Conservation (phyloP, 108 stramenopile genomes). For the Cyclotella atomus region DNA sequence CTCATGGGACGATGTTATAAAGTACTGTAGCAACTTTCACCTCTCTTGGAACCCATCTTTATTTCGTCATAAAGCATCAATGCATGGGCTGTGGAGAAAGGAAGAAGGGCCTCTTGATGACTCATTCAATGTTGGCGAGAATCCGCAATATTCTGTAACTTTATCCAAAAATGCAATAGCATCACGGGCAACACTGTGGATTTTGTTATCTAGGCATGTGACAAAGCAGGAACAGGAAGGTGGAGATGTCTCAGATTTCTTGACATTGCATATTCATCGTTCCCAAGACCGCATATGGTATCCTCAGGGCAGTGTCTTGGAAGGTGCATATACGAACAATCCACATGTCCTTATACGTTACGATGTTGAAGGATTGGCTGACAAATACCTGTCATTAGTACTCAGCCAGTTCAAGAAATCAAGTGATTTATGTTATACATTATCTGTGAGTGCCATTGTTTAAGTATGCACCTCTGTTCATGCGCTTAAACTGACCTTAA, state of each 20-base stretch:
- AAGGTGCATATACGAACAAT: conserved; percentile 78
- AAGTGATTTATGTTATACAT: conserved; percentile 68
- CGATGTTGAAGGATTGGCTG: conserved; percentile 55
- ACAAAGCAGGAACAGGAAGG: conserved; percentile 84
- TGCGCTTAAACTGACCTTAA: no score
- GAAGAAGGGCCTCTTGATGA: conserved; percentile 66
- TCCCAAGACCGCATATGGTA: conserved; percentile 65
- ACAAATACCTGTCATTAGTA: conserved; percentile 69
- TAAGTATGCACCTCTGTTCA: no score
- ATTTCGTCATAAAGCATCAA: conserved; percentile 48
- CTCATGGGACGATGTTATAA: conserved; percentile 77
- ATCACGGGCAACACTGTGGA: conserved; percentile 68
- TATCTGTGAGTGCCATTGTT: conserved; percentile 59
- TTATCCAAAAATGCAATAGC: conserved; percentile 62
- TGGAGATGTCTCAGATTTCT: conserved; percentile 56
- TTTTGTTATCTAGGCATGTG: conserved; percentile 77
- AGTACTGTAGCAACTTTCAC: conserved; percentile 80
- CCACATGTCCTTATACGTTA: conserved; percentile 78
- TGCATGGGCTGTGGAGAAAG: conserved; percentile 69
- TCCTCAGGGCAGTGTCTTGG: conserved; percentile 54
- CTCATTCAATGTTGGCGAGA: conserved; percentile 76
- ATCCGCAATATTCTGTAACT: conserved; percentile 75
- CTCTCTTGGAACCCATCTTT: conserved; percentile 77
- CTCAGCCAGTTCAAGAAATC: conserved; percentile 76
- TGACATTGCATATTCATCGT: conserved; percentile 71